phyloP scores from a whole-genome alignment of 2,329 filamentous ascomycete genomes.

The Neobulgaria alba region DNA sequence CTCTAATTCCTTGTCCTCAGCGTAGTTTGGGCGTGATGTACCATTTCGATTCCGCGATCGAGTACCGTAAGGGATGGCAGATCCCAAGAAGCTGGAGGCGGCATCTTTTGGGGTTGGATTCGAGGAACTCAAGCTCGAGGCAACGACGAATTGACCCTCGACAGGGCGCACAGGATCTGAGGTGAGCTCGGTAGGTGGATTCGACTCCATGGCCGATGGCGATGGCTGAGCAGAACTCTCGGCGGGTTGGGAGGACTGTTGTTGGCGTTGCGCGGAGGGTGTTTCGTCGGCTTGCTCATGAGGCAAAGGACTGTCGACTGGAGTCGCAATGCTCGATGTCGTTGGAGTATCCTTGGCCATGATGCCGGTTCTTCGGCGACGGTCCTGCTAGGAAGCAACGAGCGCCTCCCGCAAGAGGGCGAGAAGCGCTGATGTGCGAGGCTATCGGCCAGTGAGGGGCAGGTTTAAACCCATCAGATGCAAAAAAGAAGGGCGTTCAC shows the following conservation, averaged over 20 bases:
- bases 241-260: conserved; percentile 9
- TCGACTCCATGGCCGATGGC: conserved; percentile 7
- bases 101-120: conserved; percentile 41
- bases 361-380: conserved; percentile 8
- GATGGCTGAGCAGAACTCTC: conserved; percentile 4
- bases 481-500: not conserved
- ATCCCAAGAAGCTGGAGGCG: conserved; percentile 15
- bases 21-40: conserved; percentile 81
- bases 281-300: conserved; percentile 14
- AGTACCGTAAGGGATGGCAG: conserved; percentile 67
- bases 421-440: conserved; percentile 28
- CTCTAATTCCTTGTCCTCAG: conserved; percentile 86
- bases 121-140: conserved; percentile 38
- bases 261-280: conserved; percentile 8
- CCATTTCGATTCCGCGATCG: conserved; percentile 83
- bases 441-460: conserved; percentile 23
- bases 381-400: conserved; percentile 11
- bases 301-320: conserved; percentile 11
- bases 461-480: conserved; percentile 26
- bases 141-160: conserved; percentile 39
- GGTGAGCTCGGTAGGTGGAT: conserved; percentile 10
- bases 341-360: conserved; percentile 26
- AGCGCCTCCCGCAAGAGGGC: conserved; percentile 28
- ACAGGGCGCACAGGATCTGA: conserved; percentile 11
- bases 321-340: conserved; percentile 21